Evolutionary conservation across 2,329 filamentous ascomycete genomes (phyloP), one percentile per base, ranked within the genome.

Genomic region (Simplicillium sp.): DNA sequence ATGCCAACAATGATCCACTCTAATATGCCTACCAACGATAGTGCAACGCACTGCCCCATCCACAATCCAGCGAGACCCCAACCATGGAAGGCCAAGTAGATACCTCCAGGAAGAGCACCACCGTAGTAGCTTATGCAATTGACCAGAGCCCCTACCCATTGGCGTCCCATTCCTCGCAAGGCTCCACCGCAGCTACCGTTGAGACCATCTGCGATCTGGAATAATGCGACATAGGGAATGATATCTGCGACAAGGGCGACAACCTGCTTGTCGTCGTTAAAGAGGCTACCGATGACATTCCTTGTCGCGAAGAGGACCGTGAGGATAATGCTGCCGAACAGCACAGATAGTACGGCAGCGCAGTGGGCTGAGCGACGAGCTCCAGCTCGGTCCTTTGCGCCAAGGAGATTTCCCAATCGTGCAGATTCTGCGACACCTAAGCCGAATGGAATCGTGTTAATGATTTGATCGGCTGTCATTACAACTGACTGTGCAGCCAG

Each of bases 171-270:
- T 0, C 87, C 88, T 48, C 87, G 66, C 12, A 94, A 63, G 15
- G 80, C 78, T 2, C 88, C 87, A 1, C 88, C 87, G 54, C 87
- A 94, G 44, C 79, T 84, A 1, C 87, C 87, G 52, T 92, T 92
- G 29, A 94, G 64, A 0, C 87, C 88, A 56, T 94, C 87, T 0
- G 87, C 87, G 44, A 94, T 89, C 64, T 94, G 87, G 61, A 94
- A 94, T 3, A 94, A 67, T 1, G 87, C 88, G 1, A 94, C 87
- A 51, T 81, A 90, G 1, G 88, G 88, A 68, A 94, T 80, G 18
- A 94, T 83, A 13, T 81, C 66, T 1, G 82, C 77, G 1, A 88
- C 89, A 1, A 94, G 73, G 8, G 57, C 65, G 34, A 94, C 70
- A 0, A 94, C 87, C 0, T 71, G 62, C 15, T 75, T 61, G 50